A percentile compares a stretch with the other conserved stretches of the same genome.
These are phyloP conservation scores for Yamadazyma aaseri DNA, from an alignment of 1,139 yeast genomes.

Conservation along the genomic window DNA sequence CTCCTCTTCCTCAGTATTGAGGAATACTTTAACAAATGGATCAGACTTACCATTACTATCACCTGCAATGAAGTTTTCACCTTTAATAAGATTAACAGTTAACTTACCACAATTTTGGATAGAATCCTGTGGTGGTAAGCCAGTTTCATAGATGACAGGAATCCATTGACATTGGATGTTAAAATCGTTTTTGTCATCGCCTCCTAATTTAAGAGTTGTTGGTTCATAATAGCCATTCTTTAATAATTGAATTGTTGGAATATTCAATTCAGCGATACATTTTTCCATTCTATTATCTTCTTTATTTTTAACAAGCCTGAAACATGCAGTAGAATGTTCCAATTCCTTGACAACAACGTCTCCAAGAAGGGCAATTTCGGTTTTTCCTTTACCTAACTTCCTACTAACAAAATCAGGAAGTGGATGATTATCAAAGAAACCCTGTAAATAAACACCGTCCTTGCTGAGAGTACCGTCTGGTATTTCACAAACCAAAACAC, in stretches of 20 bases:
- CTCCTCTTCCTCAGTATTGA: conserved; percentile 59
- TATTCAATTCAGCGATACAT: conserved; percentile 57
- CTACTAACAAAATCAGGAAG: conserved; percentile 59
- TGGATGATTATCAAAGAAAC: conserved; percentile 72
- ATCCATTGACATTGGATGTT: conserved; percentile 72
- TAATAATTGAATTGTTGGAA: conserved; percentile 70
- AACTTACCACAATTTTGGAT: conserved; percentile 75
- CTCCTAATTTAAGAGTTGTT: conserved; percentile 44
- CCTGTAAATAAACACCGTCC: conserved; percentile 62
- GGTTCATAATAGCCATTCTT: conserved; percentile 65
- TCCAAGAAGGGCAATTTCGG: conserved; percentile 58
- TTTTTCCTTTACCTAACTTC: conserved; percentile 33
- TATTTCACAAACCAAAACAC: conserved; percentile 71
- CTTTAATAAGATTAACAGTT: conserved; percentile 61
- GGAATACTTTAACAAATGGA: conserved; percentile 71
- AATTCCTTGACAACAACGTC: conserved; percentile 75
- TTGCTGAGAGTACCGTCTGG: conserved; percentile 55
- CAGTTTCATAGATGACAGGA: conserved; percentile 58
- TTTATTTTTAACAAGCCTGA: conserved; percentile 59
- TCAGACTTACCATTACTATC: conserved; percentile 92
- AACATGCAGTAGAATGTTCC: conserved; percentile 64
- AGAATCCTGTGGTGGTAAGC: conserved; percentile 73
- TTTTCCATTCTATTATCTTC: conserved; percentile 57
- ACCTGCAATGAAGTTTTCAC: conserved; percentile 72
- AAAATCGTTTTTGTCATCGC: conserved; percentile 47